Evolutionary conservation across 495 filamentous ascomycete species (phyloP).

Genomic region (Xylaria flabelliformis): DNA sequence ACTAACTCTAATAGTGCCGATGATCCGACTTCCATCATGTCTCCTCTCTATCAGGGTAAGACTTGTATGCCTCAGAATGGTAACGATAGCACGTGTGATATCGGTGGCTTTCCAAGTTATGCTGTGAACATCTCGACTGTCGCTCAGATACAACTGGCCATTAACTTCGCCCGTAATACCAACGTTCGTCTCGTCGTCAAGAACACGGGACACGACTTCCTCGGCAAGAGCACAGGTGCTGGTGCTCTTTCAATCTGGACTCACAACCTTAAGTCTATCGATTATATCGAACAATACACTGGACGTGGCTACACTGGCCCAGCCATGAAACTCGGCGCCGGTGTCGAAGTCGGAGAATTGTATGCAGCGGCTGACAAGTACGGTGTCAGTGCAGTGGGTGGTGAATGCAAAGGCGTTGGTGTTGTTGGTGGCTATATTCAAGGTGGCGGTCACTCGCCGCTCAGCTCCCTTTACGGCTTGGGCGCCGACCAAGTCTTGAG

Average conservation of each 20-base stretch:
- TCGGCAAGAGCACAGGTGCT: slow-evolving; percentile 57
- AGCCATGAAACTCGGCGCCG: slow-evolving; percentile 57
- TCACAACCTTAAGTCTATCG: slow-evolving; percentile 53
- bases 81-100: slow-evolving; percentile 52
- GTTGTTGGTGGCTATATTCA: slow-evolving; percentile 59
- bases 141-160: slow-evolving; percentile 63
- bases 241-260: slow-evolving; percentile 58
- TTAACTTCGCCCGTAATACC: slow-evolving; percentile 67
- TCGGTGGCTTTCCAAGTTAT: slow-evolving; percentile 63
- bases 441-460: slow-evolving; percentile 59
- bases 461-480: slow-evolving; percentile 54
- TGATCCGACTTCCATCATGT: slow-evolving; percentile 51
- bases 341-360: slow-evolving; percentile 54
- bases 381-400: slow-evolving; percentile 53
- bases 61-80: slow-evolving; percentile 57
- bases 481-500: slow-evolving; percentile 61
- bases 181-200: slow-evolving; percentile 68
- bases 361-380: slow-evolving; percentile 50
- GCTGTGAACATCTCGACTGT: slow-evolving; percentile 60
- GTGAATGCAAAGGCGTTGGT: slow-evolving; percentile 61
- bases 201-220: slow-evolving; percentile 62
- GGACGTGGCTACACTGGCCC: slow-evolving; percentile 48
- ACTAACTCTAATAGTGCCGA: slow-evolving; percentile 33
- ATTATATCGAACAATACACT: slow-evolving; percentile 49
- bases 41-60: slow-evolving; percentile 49